Evolutionary conservation across 2,329 filamentous ascomycete species (phyloP), one percentile per base, ranked within the genome.

Genomic region (Tothia fuscella): DNA sequence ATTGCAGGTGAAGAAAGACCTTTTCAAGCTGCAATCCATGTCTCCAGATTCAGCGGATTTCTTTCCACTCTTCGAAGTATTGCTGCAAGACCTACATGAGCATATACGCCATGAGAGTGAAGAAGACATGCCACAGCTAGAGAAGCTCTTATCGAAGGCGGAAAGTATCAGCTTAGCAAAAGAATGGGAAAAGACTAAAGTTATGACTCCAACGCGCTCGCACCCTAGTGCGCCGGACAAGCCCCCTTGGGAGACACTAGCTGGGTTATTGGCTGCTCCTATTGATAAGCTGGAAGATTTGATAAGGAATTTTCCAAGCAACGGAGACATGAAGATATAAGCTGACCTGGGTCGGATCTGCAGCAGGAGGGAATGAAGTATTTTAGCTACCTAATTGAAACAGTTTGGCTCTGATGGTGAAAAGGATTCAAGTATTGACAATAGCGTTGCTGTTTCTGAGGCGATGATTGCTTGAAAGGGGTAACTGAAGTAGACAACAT

Each of bases 51-150:
- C 35, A 6, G 41, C 49, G 13, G 32, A 44, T 3, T 51, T 50
- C 47, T 25, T 25, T 19, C 46, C 47, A 12, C 26, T 46, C 26
- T 46, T 51, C n/a, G 45, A 49, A 26, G 38, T 34, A 4, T 28
- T 50, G 19, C 44, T 49, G 47, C 38, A 44, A 6, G 36, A 46
- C 17, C 43, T 51, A 10, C 44, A 47, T 35, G 41, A 49, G 28
- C 50, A 51, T 25, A 50, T 50, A 38, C 44, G 50, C 29, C 45
- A 49, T 38, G 50, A 51, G 28, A 46, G 43, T 17, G 34, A 50
- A 4, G 49, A 50, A 26, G 48, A 51, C 19, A 48, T 51, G 47
- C 47, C 49, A 13, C 44, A 45, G 17, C 44, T 51, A 9, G 50
- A 51, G 24, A 42, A 45, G 20, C 24, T 47, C 28, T 21, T 50